phyloP scores from a whole-genome alignment of 495 filamentous ascomycete genomes.

The Paragyromitra xinjiangensis region DNA sequence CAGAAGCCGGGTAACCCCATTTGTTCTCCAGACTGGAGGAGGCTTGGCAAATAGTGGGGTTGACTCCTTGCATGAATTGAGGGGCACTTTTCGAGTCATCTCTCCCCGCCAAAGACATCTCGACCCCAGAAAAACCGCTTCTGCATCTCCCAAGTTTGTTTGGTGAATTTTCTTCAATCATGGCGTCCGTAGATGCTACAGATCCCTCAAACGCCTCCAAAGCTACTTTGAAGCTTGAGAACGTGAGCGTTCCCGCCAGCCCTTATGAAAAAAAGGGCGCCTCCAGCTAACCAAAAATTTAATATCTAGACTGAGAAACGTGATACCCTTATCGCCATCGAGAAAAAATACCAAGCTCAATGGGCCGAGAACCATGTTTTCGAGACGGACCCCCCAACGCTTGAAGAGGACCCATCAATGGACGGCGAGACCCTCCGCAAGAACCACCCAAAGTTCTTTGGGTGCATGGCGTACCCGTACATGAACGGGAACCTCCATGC shows the following conservation, averaged over 20 bases:
- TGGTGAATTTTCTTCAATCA: conserved; percentile 21
- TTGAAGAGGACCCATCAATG: conserved; percentile 76
- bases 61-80: conserved; percentile 29
- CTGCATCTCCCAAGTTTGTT: background rate
- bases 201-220: conserved; percentile 70
- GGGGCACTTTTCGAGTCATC: conserved; percentile 18
- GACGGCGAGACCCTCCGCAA: conserved; percentile 76
- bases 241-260: conserved; percentile 60
- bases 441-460: conserved; percentile 89
- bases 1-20: conserved; percentile 14
- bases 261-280: conserved; percentile 14
- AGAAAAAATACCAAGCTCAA: conserved; percentile 89
- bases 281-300: conserved; percentile 14
- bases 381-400: conserved; percentile 82
- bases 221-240: conserved; percentile 78
- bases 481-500: conserved; percentile 96
- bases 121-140: background rate
- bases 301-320: conserved; percentile 81
- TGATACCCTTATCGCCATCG: conserved; percentile 83
- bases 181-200: conserved; percentile 61
- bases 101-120: conserved; percentile 33
- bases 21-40: background rate
- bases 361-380: conserved; percentile 84
- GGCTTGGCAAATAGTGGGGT: conserved; percentile 51
- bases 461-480: conserved; percentile 92